phyloP scores from a whole-genome alignment of 139 green algal genomes.

The Picochlorum sp. region DNA sequence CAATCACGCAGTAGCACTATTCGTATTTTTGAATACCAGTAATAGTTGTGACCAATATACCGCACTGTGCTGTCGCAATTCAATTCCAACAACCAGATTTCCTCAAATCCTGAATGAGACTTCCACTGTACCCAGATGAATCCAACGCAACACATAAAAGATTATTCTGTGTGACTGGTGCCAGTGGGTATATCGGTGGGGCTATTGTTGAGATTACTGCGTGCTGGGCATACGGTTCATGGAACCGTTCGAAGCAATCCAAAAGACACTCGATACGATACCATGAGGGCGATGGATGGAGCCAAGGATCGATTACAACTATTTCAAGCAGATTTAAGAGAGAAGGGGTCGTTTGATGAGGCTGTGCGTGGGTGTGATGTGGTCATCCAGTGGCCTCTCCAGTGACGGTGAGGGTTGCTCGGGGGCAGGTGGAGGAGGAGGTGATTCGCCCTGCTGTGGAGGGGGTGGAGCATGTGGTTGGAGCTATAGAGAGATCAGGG shows the following conservation, averaged over 20 bases:
- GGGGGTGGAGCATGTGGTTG: slow-evolving; percentile 53
- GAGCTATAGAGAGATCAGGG: slow-evolving; percentile 30
- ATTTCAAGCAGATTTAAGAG: slow-evolving; percentile 39
- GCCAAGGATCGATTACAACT: slow-evolving; percentile 30
- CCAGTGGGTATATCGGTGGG: slow-evolving; percentile 32
- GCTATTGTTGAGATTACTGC: slow-evolving; percentile 41
- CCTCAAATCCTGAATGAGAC: too few species aligned
- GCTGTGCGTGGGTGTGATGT: slow-evolving; percentile 33
- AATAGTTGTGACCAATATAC: too few species aligned
- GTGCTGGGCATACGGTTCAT: slow-evolving; percentile 30
- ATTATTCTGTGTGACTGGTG: slow-evolving; percentile 33
- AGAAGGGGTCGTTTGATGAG: slow-evolving; percentile 25
- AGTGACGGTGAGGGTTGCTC: slow-evolving; percentile 46
- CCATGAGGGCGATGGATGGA: not conserved
- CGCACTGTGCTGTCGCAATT: too few species aligned
- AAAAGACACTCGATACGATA: not conserved
- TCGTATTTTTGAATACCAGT: too few species aligned
- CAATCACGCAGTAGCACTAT: too few species aligned
- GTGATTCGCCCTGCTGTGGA: slow-evolving; percentile 55
- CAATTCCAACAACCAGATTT: too few species aligned
- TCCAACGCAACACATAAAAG: too few species aligned
- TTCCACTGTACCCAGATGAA: too few species aligned
- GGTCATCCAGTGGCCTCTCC: slow-evolving; percentile 70
- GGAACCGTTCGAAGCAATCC: slow-evolving; percentile 31
- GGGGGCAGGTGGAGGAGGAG: slow-evolving; percentile 20